Percentiles rank a stretch among this genome's conserved stretches.
Evolutionary conservation across 768 basidiomycete genomes (phyloP).

Genomic region (Mycena capillaripes): DNA sequence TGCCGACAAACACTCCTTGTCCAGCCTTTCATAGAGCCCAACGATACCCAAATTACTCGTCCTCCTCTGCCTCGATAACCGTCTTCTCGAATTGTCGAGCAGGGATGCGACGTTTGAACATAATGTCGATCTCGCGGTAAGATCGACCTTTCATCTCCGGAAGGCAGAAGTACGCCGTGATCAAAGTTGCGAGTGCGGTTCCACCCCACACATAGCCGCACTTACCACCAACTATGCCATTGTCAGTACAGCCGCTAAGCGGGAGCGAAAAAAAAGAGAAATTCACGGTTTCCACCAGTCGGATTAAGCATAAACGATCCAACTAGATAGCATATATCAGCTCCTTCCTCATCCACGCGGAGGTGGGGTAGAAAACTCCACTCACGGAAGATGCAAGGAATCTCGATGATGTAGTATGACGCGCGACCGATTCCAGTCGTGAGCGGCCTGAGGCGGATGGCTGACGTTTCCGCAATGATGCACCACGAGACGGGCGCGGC

Average conservation of each 20-base stretch:
- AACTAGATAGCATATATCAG: conserved; percentile 3
- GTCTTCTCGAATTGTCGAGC: conserved; percentile 32
- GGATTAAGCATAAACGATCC: conserved; percentile 36
- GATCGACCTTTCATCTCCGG: conserved; percentile 38
- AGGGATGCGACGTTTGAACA: conserved; percentile 32
- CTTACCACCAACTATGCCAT: conserved; percentile 31
- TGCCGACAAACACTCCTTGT: too few species aligned
- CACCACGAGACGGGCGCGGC: conserved; percentile 34
- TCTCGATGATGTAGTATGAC: conserved; percentile 37
- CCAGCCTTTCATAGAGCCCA: too few species aligned
- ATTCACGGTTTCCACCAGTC: conserved; percentile 35
- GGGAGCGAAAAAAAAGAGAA: background rate
- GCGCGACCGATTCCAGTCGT: conserved; percentile 37
- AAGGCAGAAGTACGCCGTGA: conserved; percentile 31
- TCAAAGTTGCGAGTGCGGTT: conserved; percentile 10
- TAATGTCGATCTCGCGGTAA: conserved; percentile 37
- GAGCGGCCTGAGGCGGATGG: conserved; percentile 32
- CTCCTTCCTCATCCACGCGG: too few species aligned
- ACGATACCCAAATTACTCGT: too few species aligned
- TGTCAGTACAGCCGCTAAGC: conserved; percentile 2
- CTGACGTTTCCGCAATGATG: conserved; percentile 33
- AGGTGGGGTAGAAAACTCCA: too few species aligned
- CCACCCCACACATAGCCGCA: conserved; percentile 38
- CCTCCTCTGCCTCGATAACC: conserved; percentile 22
- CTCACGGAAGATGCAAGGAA: conserved; percentile 38